phyloP scores from a whole-genome alignment of 2,329 filamentous ascomycete genomes.

The Fusarium sp. region DNA sequence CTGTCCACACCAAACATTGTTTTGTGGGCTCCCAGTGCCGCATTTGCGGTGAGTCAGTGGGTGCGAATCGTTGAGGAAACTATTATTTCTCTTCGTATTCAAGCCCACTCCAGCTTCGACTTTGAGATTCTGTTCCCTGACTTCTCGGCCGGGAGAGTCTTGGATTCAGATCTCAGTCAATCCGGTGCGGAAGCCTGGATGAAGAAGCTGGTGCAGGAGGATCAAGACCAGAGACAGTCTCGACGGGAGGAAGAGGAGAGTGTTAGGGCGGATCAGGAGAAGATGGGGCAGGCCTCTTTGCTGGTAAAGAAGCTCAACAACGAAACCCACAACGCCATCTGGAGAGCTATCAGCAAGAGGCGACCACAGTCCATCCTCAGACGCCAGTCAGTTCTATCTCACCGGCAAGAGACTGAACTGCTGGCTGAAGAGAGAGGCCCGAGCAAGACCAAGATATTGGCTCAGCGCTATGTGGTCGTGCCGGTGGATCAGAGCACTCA shows the following conservation, averaged over 20 bases:
- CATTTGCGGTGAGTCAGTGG: slow-evolving; percentile 4
- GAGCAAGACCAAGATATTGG: background rate
- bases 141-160: background rate
- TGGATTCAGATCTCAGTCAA: background rate
- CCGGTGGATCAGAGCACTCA: slow-evolving; percentile 12
- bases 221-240: background rate
- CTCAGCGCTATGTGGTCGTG: background rate
- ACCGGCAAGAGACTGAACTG: slow-evolving; percentile 1
- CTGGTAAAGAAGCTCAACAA: background rate
- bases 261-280: background rate
- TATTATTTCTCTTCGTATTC: slow-evolving; percentile 9
- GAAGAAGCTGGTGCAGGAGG: slow-evolving; percentile 12
- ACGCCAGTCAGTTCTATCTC: background rate
- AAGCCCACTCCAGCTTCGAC: slow-evolving; percentile 4
- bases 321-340: background rate
- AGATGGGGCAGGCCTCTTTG: background rate
- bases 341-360: slow-evolving; percentile 3
- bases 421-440: background rate
- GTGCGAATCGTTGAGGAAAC: background rate
- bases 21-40: slow-evolving; percentile 2
- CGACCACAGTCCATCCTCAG: background rate
- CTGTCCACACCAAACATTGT: slow-evolving; percentile 6
- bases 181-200: slow-evolving; percentile 21
- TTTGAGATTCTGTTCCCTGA: slow-evolving; percentile 1
- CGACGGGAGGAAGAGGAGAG: background rate